These are phyloP conservation scores for Chrysanthemum seticuspe DNA, from an alignment of 129 eudicot species.

Conservation along the genomic window DNA sequence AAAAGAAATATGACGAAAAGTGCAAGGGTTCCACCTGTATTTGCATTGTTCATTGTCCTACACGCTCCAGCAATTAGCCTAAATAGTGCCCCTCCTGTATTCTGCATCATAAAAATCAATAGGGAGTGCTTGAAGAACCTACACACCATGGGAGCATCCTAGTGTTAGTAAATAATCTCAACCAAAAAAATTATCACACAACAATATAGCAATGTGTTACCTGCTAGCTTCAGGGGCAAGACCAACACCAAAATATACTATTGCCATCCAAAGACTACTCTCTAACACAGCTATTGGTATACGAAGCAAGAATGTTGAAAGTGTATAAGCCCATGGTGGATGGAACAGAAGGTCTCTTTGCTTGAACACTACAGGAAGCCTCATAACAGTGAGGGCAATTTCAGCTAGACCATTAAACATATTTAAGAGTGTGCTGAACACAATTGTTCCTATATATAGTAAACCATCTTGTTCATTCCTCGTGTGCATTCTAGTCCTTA, in stretches of 20 bases:
- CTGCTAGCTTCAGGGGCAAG: slow-evolving; percentile 81
- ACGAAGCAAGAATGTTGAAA: slow-evolving; percentile 64
- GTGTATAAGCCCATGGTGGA: slow-evolving; percentile 76
- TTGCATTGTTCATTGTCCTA: slow-evolving; percentile 68
- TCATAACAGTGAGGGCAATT: slow-evolving; percentile 50
- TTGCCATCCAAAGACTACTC: slow-evolving; percentile 50
- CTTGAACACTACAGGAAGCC: slow-evolving; percentile 85
- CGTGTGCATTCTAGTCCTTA: slow-evolving; percentile 43
- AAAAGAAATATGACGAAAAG: slow-evolving; percentile 60
- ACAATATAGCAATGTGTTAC: slow-evolving; percentile 36
- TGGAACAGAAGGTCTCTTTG: slow-evolving; percentile 80
- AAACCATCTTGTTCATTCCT: slow-evolving; percentile 63
- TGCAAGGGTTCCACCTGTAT: slow-evolving; percentile 67
- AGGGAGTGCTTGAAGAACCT: slow-evolving; percentile 88
- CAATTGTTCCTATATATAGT: slow-evolving; percentile 50
- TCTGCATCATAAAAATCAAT: slow-evolving; percentile 62
- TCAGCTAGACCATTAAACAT: slow-evolving; percentile 83
- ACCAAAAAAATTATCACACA: too few relatives aligned
- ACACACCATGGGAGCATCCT: slow-evolving; percentile 13
- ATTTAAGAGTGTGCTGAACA: slow-evolving; percentile 51
- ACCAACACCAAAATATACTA: slow-evolving; percentile 66
- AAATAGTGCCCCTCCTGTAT: slow-evolving; percentile 70
- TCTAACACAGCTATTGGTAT: slow-evolving; percentile 63
- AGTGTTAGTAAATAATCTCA: not conserved
- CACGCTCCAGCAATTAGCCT: slow-evolving; percentile 68